Conservation (phyloP, 176 grass and related monocot species). For the Lolium rigidum region DNA sequence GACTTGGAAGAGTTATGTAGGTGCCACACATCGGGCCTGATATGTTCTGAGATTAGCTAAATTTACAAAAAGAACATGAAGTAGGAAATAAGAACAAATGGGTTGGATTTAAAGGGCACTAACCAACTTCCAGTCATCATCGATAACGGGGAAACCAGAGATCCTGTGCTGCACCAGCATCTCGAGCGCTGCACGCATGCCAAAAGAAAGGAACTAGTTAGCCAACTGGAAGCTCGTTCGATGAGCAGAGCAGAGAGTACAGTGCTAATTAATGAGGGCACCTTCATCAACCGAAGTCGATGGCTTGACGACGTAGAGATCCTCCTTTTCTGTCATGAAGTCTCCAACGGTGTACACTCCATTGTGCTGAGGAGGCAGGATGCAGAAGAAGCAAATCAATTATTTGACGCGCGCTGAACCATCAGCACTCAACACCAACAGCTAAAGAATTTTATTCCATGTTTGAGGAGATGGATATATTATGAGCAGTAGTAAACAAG, state of each 20-base stretch:
- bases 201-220: conserved; percentile 19
- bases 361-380: conserved; percentile 58
- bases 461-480: not conserved
- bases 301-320: conserved; percentile 67
- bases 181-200: conserved; percentile 60
- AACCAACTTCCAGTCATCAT: conserved; percentile 83
- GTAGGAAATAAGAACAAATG: not conserved
- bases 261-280: not conserved
- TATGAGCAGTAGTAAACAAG: not conserved
- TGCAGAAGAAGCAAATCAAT: not conserved
- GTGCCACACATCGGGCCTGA: not conserved
- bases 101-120: conserved; percentile 17
- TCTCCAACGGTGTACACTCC: conserved; percentile 81
- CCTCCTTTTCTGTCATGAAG: conserved; percentile 81
- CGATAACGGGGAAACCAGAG: conserved; percentile 86
- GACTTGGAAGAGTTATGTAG: not conserved
- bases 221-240: not conserved
- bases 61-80: not conserved
- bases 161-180: conserved; percentile 75
- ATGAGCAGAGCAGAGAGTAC: not conserved
- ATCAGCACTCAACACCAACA: not conserved
- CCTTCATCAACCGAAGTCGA: conserved; percentile 76
- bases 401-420: not conserved
- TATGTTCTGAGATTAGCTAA: not conserved
- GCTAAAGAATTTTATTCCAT: too few relatives aligned